Base-by-base conservation (phyloP, 2,329 filamentous ascomycete species). In the Clarireedia homoeocarpa region DNA sequence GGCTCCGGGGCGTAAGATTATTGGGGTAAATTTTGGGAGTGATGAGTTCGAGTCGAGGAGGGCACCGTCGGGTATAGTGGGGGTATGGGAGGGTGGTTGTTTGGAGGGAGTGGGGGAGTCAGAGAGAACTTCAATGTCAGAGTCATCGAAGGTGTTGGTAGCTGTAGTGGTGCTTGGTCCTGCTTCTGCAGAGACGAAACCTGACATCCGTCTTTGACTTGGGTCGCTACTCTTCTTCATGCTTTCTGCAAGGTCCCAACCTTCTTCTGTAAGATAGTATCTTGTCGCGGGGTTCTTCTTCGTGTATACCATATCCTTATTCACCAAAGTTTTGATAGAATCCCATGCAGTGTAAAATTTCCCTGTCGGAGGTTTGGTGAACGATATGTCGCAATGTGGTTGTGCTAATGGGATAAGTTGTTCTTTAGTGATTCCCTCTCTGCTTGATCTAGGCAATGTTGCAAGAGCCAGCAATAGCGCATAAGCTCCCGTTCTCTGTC, bases 331-430 rank as follows among this genome's bases (percentile, higher is more conserved):
- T 67, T 88, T 89, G 79, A 92, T 91, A 1, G 88, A 90, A 65
- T 81, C 86, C 88, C 88, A 94, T 0, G 89, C 89, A 0, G 88
- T 92, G 63, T 89, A 88, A 64, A 81, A 88, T 56, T 84, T 86
- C 10, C 77, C 84, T 0, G 86, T 75, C 53, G 89, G 85, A 42
- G 74, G 76, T 0, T 80, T 82, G 0, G 80, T 85, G 64, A 90
- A 91, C 0, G 87, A 91, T 2, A 84, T 73, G 66, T 91, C 86
- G 64, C 85, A 89, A 67, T 88, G 76, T 6, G 80, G 81, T 64
- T 92, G 86, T 1, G 88, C 86, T 12, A 78, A 73, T 58, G 84
- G 82, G 47, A 91, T 85, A 2, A 91, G 71, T 56, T 88, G 79
- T 6, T 76, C 67, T 67, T 91, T 92, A 9, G 83, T 81, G 71